Percentiles rank a stretch among this genome's conserved stretches.
phyloP scores from a whole-genome alignment of 257 asterid genomes.

The Przewalskia tangutica region DNA sequence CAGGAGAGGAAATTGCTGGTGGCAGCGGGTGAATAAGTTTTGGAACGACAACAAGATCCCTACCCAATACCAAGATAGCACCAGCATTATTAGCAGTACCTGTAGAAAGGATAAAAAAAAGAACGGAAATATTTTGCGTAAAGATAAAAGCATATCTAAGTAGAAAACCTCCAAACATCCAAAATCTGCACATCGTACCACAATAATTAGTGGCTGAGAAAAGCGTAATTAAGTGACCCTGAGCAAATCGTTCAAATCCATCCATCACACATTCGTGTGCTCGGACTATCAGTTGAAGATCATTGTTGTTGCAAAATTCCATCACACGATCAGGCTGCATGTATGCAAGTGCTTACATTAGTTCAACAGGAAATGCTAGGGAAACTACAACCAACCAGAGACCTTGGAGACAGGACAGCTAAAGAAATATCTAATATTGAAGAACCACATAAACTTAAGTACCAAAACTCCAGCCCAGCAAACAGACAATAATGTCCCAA shows the following conservation, averaged over 20 bases:
- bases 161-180: neutral
- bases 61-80: conserved; percentile 93
- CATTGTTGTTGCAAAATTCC: conserved; percentile 97
- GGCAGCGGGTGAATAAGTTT: conserved; percentile 89
- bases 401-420: neutral
- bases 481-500: neutral
- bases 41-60: conserved; percentile 97
- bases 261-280: conserved; percentile 99
- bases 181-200: conserved; percentile 38
- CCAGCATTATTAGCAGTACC: conserved; percentile 99
- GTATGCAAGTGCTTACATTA: conserved; percentile 3
- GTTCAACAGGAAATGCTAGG: neutral
- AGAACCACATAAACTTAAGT: neutral
- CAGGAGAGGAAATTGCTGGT: conserved; percentile 85
- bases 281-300: conserved; percentile 90
- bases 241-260: conserved; percentile 99
- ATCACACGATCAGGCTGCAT: conserved; percentile 96
- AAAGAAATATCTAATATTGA: neutral
- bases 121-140: neutral
- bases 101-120: conserved; percentile 8
- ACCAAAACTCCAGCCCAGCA: neutral
- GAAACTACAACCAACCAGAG: neutral
- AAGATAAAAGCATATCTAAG: neutral
- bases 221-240: conserved; percentile 93
- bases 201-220: conserved; percentile 98